Conservation (phyloP, 108 stramenopile species). For the Nannochloropsis salina region DNA sequence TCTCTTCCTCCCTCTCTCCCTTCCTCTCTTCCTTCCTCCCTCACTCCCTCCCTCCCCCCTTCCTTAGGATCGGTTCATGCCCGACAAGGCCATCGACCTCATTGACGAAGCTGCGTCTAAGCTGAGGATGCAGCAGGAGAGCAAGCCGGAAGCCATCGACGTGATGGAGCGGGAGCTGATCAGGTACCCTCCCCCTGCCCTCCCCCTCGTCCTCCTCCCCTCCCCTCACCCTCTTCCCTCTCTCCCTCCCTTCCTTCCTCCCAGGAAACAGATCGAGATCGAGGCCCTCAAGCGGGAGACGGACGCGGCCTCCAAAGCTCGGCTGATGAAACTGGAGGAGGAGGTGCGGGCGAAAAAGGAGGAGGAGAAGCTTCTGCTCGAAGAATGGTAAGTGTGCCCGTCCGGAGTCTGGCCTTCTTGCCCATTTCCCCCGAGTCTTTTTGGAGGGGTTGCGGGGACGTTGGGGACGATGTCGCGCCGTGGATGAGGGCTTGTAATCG, state of each 20-base stretch:
- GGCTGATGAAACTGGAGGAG: slow-evolving; percentile 57
- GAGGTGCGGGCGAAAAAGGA: slow-evolving; percentile 7
- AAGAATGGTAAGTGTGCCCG: neutral
- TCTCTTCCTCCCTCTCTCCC: neutral
- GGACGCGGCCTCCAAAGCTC: slow-evolving; percentile 65
- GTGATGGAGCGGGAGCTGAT: slow-evolving; percentile 68
- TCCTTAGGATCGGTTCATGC: slow-evolving; percentile 65
- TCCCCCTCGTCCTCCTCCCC: neutral
- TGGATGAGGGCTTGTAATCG: no score
- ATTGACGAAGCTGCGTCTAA: slow-evolving; percentile 85
- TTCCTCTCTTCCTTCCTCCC: neutral
- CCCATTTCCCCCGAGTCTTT: no score
- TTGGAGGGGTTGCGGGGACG: no score
- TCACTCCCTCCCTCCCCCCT: neutral
- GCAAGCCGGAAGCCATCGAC: slow-evolving; percentile 77
- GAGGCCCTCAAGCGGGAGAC: slow-evolving; percentile 70
- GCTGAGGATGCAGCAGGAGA: slow-evolving; percentile 70
- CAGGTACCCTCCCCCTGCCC: neutral
- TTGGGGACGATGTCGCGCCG: no score
- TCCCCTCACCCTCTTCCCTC: neutral
- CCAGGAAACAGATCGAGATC: slow-evolving; percentile 67
- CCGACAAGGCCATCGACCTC: slow-evolving; percentile 90
- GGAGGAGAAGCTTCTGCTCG: neutral
- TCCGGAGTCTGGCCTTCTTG: no score
- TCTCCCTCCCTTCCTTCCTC: neutral